Base-by-base conservation (phyloP, 1,139 yeast species). In the Ashbya aceris region DNA sequence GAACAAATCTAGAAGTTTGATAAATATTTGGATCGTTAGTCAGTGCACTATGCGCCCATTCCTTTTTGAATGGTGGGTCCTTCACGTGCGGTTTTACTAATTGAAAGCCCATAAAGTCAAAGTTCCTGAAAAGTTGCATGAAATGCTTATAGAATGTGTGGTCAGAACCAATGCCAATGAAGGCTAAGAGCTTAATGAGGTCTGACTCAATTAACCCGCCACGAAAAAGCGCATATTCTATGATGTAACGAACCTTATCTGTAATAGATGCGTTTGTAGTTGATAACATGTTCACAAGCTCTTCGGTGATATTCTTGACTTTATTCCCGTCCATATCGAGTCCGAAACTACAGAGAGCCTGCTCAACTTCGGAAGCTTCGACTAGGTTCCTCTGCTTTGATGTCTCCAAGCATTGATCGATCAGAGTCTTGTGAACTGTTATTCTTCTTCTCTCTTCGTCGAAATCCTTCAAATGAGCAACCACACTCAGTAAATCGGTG, bases 201-300 rank as follows among this genome's bases (percentile, higher is more conserved):
- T 91, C 99, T 7, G 71, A 61, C 51, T 79, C 82, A 12, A 85
- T 71, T 27, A 91, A 67, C 0, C 99, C 98, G 4, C 93, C 91
- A 50, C 97, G 71, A 61, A 79, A 83, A 32, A 87, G 62, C 1
- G 89, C 83, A 61, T 91, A 91, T 4, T 83, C 66, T 27, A 85
- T 68, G n/a, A 91, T 74, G 36, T 84, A 68, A 47, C 98, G 73
- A 49, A 86, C 69, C 56, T 85, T 85, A 54, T 86, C 93, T 38
- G 73, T 70, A 17, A 71, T 67, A 23, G 67, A 69, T 40, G 77
- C 67, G 40, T 69, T 71, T 41, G 71, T 67, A 49, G 79, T 64
- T 17, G 76, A 75, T 33, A 89, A 66, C 30, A 79, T 59, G 4
- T 67, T 71, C 27, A 91, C 68, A 46, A 89, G 66, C 38, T 76